Evolutionary conservation across 2,329 filamentous ascomycete species (phyloP).

Genomic region (Diplodia intermedia): DNA sequence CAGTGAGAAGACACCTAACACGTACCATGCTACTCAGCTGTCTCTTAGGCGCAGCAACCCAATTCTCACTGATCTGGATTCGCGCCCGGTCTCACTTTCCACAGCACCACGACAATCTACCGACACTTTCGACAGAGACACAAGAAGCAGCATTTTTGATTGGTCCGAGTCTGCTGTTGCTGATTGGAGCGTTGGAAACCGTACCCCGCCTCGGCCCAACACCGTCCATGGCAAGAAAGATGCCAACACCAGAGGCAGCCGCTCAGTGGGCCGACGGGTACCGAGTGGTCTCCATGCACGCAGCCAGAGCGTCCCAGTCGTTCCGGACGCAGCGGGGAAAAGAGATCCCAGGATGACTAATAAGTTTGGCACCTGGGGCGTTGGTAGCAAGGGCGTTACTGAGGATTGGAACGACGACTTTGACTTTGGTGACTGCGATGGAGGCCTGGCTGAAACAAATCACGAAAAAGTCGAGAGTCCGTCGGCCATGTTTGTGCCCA

Average conservation of each 20-base stretch:
- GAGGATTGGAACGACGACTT: conserved; percentile 94
- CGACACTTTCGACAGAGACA: conserved; percentile 50
- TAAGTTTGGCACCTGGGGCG: conserved; percentile 83
- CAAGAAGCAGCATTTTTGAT: conserved; percentile 75
- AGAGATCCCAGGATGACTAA: conserved; percentile 63
- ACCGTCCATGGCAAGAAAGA: conserved; percentile 81
- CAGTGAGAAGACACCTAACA: conserved; percentile 43
- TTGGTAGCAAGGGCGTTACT: conserved; percentile 78
- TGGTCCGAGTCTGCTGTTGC: conserved; percentile 70
- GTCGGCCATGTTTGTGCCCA: conserved; percentile 72
- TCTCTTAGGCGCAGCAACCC: conserved; percentile 45
- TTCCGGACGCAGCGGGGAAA: conserved; percentile 63
- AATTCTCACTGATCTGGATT: conserved; percentile 41
- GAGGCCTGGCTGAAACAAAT: conserved; percentile 39
- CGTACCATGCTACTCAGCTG: conserved; percentile 42
- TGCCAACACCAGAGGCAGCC: conserved; percentile 72
- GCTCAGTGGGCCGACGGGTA: conserved; percentile 69
- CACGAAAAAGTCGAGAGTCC: conserved; percentile 53
- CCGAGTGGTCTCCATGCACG: conserved; percentile 75
- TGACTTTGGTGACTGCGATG: conserved; percentile 64
- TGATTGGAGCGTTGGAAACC: conserved; percentile 67
- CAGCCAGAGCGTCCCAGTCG: conserved; percentile 80
- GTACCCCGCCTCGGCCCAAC: conserved; percentile 69
- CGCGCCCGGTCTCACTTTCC: conserved; percentile 39
- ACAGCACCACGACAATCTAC: conserved; percentile 30